phyloP scores from a whole-genome alignment of 148 eudicot species.

The Rheum nobile region DNA sequence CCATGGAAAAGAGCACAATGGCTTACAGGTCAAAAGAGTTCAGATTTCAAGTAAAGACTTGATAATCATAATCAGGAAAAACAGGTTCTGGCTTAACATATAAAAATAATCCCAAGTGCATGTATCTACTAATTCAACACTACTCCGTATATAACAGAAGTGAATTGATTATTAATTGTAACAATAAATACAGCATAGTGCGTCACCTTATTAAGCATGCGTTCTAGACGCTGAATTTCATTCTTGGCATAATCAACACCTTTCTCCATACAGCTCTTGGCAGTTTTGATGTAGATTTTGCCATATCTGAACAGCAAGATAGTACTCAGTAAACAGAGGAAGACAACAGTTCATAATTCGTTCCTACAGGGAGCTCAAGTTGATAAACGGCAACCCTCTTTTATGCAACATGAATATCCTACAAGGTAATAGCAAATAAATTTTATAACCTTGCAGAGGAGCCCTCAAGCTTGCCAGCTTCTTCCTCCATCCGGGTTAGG shows the following conservation, averaged over 20 bases:
- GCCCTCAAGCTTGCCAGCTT: conserved; percentile 75
- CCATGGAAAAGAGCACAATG: neutral
- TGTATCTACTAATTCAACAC: too few species aligned
- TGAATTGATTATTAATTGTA: too few species aligned
- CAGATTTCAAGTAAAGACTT: neutral
- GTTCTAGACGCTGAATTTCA: conserved; percentile 78
- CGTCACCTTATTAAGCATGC: conserved; percentile 82
- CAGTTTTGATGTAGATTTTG: conserved; percentile 75
- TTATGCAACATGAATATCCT: neutral
- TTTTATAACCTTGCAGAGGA: conserved; percentile 60
- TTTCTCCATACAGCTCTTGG: conserved; percentile 74
- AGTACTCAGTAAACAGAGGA: neutral
- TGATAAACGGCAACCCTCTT: neutral
- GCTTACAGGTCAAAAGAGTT: neutral
- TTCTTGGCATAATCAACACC: conserved; percentile 88
- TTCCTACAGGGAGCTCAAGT: neutral
- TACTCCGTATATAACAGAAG: too few species aligned
- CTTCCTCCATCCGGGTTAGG: conserved; percentile 56
- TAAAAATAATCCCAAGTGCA: neutral
- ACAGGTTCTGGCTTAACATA: neutral
- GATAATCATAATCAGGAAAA: neutral
- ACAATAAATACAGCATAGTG: too few species aligned
- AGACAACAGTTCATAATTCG: neutral
- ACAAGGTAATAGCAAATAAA: neutral
- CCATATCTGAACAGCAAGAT: conserved; percentile 45